Percentiles rank a stretch among this genome's conserved stretches.
Conservation (phyloP, 1,139 yeast species). For the Lodderomyces pseudojiufengensis region DNA sequence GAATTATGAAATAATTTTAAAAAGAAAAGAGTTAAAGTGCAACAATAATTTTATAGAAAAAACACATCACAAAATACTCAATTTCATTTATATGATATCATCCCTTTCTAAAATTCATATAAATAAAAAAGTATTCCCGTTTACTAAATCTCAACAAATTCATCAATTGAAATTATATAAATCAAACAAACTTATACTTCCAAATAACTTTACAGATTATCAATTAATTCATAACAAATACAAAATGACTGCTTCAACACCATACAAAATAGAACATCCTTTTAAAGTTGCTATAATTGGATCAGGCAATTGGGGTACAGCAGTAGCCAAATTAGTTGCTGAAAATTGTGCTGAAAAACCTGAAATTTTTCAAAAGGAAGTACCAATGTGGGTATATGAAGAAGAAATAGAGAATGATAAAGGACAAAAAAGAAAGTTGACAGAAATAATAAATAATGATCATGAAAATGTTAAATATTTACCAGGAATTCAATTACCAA, state of each 20-base stretch:
- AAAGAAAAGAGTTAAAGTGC: too few relatives aligned
- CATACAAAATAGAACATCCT: slow-evolving; percentile 36
- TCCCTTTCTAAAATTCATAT: too few relatives aligned
- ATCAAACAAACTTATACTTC: slow-evolving; percentile 1
- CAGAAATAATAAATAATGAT: slow-evolving; percentile 78
- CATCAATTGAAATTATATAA: neutral
- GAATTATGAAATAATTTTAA: too few relatives aligned
- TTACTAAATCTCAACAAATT: neutral
- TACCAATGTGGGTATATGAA: slow-evolving; percentile 94
- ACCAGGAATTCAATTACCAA: slow-evolving; percentile 77
- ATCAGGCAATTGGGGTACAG: slow-evolving; percentile 91
- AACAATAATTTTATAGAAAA: too few relatives aligned
- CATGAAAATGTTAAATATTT: slow-evolving; percentile 90
- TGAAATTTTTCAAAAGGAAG: slow-evolving; percentile 60
- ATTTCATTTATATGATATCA: too few relatives aligned
- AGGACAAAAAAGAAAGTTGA: slow-evolving; percentile 60
- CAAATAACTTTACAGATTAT: neutral
- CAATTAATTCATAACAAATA: neutral
- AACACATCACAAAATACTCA: too few relatives aligned
- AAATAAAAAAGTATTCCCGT: too few relatives aligned
- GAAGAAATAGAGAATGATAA: slow-evolving; percentile 43
- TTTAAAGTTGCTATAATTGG: slow-evolving; percentile 64
- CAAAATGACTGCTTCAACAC: slow-evolving; percentile 32
- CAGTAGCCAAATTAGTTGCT: slow-evolving; percentile 89
- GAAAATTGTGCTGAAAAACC: slow-evolving; percentile 75